Evolutionary conservation across 345 rosid species (phyloP), one percentile per base, ranked within the genome.

Genomic region (Boechera retrofracta): DNA sequence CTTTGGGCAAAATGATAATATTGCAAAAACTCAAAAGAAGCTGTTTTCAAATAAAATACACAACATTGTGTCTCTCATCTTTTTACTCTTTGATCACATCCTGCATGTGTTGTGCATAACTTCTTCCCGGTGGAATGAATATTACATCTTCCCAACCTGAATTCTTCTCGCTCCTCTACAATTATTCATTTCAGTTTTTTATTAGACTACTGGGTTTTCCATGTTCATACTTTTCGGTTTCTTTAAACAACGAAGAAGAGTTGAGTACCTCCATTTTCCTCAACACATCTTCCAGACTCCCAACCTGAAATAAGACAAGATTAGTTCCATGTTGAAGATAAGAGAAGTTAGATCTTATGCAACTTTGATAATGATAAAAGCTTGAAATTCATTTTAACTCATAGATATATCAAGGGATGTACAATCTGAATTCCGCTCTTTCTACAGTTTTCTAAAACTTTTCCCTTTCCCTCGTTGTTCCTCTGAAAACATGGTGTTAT

Each of bases 111-210:
- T 92, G 96, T 52, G 89, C 80, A 57, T 86, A 89, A 70, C 89
- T 92, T 86, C 92, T 88, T 76, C 99, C 98, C 2, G 99, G 99
- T 65, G 99, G 97, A 81, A 92, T 85, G 81, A 95, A 95, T 65
- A 92, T 87, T 55, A 92, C 78, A 86, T 95, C 98, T 63, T 87
- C 99, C 99, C 99, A 95, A 11, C 96, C 98, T 0, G 94, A 89
- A 81, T 89, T 90, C 85, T 83, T 86, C 89, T 90, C 96, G 81
- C 89, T 92, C 75, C 45, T 85, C 99, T 94, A 75, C 74, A 81
- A 63, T 65, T 60, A 45, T 77, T 51, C 32, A 42, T 44, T 48
- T 64, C 64, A 78, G 32, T 44, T 60, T 76, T 24, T 63, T 24
- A 16, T 64, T 10, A 65, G 72, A 39, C 35, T 35, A 33, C 24